These are phyloP conservation scores for Boletus pseudopeckii DNA, from an alignment of 768 basidiomycete species.

Conservation along the genomic window DNA sequence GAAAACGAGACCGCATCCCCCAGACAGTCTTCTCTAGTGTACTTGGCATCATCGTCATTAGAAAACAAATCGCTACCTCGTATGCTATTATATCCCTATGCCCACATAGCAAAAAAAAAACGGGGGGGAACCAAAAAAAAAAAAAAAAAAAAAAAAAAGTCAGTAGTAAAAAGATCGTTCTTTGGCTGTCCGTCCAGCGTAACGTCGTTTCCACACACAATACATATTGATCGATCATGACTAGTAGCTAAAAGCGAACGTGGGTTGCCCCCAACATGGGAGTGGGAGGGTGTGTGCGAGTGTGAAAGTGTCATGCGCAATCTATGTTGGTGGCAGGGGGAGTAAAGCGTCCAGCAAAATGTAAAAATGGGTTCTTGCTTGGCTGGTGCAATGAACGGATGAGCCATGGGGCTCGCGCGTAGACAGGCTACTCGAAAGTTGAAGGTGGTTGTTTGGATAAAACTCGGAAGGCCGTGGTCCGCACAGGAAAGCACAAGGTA, in stretches of 20 bases:
- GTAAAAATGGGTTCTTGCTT: slow-evolving; percentile 17
- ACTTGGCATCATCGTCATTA: slow-evolving; percentile 27
- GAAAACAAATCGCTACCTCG: slow-evolving; percentile 20
- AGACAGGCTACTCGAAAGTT: slow-evolving; percentile 21
- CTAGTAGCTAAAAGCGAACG: slow-evolving; percentile 20
- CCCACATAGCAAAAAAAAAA: slow-evolving; percentile 17
- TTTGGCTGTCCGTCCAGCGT: slow-evolving; percentile 24
- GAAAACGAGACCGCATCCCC: too few relatives aligned
- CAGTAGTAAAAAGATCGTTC: slow-evolving; percentile 12
- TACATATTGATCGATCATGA: slow-evolving; percentile 17
- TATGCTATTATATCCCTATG: slow-evolving; percentile 31
- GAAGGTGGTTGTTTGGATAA: slow-evolving; percentile 14
- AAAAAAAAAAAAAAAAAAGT: slow-evolving; percentile 17
- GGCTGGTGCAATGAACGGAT: slow-evolving; percentile 28
- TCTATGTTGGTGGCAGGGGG: slow-evolving; percentile 15
- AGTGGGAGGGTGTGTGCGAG: neutral
- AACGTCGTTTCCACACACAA: slow-evolving; percentile 26
- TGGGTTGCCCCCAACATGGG: slow-evolving; percentile 10
- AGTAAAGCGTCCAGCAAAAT: slow-evolving; percentile 24
- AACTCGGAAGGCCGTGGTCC: slow-evolving; percentile 19
- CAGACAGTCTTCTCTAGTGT: slow-evolving; percentile 18
- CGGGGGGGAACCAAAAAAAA: neutral
- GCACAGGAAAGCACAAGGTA: slow-evolving; percentile 23
- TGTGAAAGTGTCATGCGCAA: slow-evolving; percentile 6
- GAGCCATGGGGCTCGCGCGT: slow-evolving; percentile 14